Evolutionary conservation across 805 yeast genomes (phyloP), one percentile per base, ranked within the genome.

Genomic region (Sugiyamaella mastotermitis): DNA sequence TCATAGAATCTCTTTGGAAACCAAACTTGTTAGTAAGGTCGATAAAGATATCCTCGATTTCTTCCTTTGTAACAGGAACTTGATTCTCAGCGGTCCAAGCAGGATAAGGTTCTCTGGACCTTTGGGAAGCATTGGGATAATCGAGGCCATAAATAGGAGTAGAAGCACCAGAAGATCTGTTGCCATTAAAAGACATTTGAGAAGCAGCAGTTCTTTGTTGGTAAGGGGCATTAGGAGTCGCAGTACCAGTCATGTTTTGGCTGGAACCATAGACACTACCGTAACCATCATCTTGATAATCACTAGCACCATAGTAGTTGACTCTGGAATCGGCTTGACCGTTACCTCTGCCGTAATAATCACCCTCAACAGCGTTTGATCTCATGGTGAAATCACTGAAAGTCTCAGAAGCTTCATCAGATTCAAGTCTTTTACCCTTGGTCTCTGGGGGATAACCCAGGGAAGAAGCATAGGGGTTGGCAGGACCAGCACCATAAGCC

Each of bases 1-100:
- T 68, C 60, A 76, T 75, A 19, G 83, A 82, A 48, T 83, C 87
- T 20, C 69, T 62, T 62, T 88, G 97, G 63, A 88, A 88, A 0
- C 96, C 96, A 64, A 88, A 85, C 40, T 72, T 66, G 31, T 56
- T 52, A n/a, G 74, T 67, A 33, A 88, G 56, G 19, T 72, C 72
- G 17, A 61, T 58, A 53, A 88, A 83, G 6, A 83, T 73, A 3
- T 58, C 65, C 41, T 62, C 62, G n/a, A 88, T 80, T 47, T 76
- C 80, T 26, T 65, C 71, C 47, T 75, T 72, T 35, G 83, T 70
- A 32, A 92, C 72, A 6, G 96, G 95, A 16, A 81, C 83, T 57
- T 79, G 71, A 41, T 68, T 88, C 63, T 92, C 97, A 33, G 94
- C 94, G 18, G 96, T 84, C 98, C 98, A 92, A 36, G 98, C 97